Base-by-base conservation (phyloP, 495 filamentous ascomycete species). In the Bathelium albidoporum region DNA sequence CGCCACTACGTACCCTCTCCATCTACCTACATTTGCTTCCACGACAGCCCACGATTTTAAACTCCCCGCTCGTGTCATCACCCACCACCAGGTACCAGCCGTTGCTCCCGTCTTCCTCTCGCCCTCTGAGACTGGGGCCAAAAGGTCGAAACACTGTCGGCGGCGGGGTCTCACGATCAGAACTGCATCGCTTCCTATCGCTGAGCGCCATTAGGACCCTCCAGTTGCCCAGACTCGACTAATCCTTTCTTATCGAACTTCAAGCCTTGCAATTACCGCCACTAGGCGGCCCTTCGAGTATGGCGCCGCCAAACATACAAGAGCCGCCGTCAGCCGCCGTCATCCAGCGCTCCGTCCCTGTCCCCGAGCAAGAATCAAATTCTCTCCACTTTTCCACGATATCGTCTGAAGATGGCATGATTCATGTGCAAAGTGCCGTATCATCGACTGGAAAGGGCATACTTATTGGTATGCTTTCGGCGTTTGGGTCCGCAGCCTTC, bases 401-500 rank as follows among this genome's bases (percentile, higher is more conserved):
- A 3, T 55, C 22, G 49, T 28, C 49, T 9, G 49, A 29, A 55
- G 49, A 55, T 55, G 49, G 49, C 24, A 3, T 55, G 9, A 55
- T 55, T 29, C 49, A 55, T 29, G 22, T 24, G 26, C 5, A 11
- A 29, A 20, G 49, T 28, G 49, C 24, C 4, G 61, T 63, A 29
- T 59, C 77, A 43, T 85, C 83, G 14, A 85, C 82, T 64, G 84
- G 84, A 60, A 83, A 89, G 73, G 94, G 95, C 73, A 88, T 98
- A 68, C 78, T 97, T 72, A 97, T 98, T 72, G 94, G 92, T 64
- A 85, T 98, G 69, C 78, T 97, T 55, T 96, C 95, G n/a, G 94
- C 93, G 22, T 95, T 98, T 76, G 94, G 93, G 32, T 95, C 91
- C 43, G 94, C 92, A 11, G 83, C 85, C 9, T 79, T 97, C 36